Evolutionary conservation across 331 rosid species (phyloP), one percentile per base, ranked within the genome.

Genomic region (Dryas integrifolia): DNA sequence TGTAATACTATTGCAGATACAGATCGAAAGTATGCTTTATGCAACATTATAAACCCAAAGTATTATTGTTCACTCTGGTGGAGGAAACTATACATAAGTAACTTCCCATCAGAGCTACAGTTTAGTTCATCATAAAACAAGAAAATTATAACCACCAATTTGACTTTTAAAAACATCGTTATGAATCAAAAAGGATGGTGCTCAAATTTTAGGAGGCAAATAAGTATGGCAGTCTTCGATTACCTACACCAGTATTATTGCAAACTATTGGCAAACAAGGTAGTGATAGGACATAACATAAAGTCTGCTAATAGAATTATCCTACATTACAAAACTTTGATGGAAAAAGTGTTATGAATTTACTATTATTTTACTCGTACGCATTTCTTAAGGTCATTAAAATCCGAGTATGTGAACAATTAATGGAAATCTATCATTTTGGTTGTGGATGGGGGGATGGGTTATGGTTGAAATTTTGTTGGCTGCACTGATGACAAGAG

Each of bases 151-250:
- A 77, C 77, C 50, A 76, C 58, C 9, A 44, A 76, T 76, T 81
- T 81, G 86, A 86, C 90, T 83, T 88, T 51, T 57, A 62, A 65
- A 44, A 84, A 92, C 95, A 86, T 88, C 67, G 85, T 88, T 16
- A 86, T 85, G 87, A 80, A 51, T 67, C 76, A 56, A 74, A 86
- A 85, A 81, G 87, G 84, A 80, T 52, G 80, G 61, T 81, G 88
- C 46, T 81, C 45, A 79, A 75, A 67, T 74, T 82, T 86, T 80
- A 79, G 90, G 86, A 77, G 81, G 83, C 86, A 82, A 67, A 48
- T 6, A 76, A 72, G 53, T 67, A 78, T 65, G 65, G 78, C 72
- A 79, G 68, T 77, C 84, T 80, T 85, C 77, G 74, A 82, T 85
- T 71, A 80, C 67, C 82, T 74, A 72, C 60, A 58, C 24, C 48